Base-by-base conservation (phyloP, 2,329 filamentous ascomycete genomes). In the Neocucurbitaria cava region DNA sequence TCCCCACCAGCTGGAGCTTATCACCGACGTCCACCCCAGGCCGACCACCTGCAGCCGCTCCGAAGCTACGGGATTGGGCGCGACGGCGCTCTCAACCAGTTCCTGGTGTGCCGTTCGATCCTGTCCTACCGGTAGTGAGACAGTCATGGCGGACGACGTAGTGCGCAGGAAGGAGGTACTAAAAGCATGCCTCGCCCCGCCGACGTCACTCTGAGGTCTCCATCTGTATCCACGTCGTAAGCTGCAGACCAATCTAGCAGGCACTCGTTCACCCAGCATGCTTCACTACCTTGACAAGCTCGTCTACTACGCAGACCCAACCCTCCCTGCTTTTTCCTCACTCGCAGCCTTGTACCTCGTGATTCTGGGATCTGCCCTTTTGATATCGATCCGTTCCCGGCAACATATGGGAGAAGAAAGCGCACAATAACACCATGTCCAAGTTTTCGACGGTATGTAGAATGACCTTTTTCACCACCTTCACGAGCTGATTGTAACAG, bases 301-400 rank as follows among this genome's bases (percentile, higher is more conserved):
- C 48, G 51, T 74, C 21, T 51, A 59, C 44, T 72, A 73, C 48
- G 61, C 67, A 20, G 71, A 74, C 46, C 68, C 70, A 9, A 58
- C 63, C 8, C 63, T 74, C 24, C 70, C 72, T 26, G 54, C 62
- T 7, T 68, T 75, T 20, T 74, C 70, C 7, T 64, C 58, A 5
- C 56, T 74, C 13, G 61, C 65, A 3, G 70, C 62, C 38, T 48
- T 75, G 9, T 75, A 70, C 43, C 46, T 72, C 36, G 33, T 62
- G 0, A 69, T 74, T 30, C 42, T 75, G 9, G 45, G 63, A 0
- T 66, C 59, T 20, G 62, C 64, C 20, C 61, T 65, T 4, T 44
- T 70, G 10, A 68, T 73, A 28, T 61, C 71, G 3, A 54, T 61
- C 28, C 65, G 65, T 30, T 64, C 65, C 15, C 58, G 59, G 43